phyloP scores from a whole-genome alignment of 2,329 filamentous ascomycete genomes.

The Parasarocladium wereldwijsianum region DNA sequence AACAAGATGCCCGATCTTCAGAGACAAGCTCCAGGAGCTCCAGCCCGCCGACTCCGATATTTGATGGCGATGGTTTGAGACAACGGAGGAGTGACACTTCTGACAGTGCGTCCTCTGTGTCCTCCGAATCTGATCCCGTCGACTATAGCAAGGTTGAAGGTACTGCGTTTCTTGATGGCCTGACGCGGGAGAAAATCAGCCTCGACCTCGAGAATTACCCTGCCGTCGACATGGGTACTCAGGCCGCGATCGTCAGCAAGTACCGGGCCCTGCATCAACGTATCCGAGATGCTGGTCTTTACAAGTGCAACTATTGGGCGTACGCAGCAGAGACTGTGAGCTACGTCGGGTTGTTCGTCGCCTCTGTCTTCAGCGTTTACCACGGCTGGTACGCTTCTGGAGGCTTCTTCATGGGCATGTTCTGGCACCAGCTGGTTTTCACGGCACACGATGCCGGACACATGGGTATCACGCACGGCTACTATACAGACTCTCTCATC shows the following conservation, averaged over 20 bases:
- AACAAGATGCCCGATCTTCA: constrained; percentile 10
- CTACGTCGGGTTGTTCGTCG: constrained; percentile 48
- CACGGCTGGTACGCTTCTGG: constrained; percentile 54
- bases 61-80: constrained; percentile 21
- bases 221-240: constrained; percentile 54
- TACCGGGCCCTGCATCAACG: constrained; percentile 66
- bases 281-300: constrained; percentile 62
- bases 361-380: constrained; percentile 46
- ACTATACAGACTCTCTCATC: constrained; percentile 67
- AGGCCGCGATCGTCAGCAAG: constrained; percentile 61
- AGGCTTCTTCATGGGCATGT: constrained; percentile 59
- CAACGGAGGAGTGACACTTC: constrained; percentile 16
- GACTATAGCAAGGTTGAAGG: constrained; percentile 32
- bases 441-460: constrained; percentile 90
- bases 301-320: constrained; percentile 67
- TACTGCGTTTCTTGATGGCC: constrained; percentile 54
- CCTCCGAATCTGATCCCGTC: constrained; percentile 25
- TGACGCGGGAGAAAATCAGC: constrained; percentile 60
- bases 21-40: constrained; percentile 36
- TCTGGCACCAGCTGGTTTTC: constrained; percentile 95
- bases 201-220: constrained; percentile 74
- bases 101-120: constrained; percentile 1
- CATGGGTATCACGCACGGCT: constrained; percentile 92
- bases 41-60: constrained; percentile 32
- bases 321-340: constrained; percentile 64